Conservation (phyloP, 257 asterid genomes). For the Solanum appendiculatum region DNA sequence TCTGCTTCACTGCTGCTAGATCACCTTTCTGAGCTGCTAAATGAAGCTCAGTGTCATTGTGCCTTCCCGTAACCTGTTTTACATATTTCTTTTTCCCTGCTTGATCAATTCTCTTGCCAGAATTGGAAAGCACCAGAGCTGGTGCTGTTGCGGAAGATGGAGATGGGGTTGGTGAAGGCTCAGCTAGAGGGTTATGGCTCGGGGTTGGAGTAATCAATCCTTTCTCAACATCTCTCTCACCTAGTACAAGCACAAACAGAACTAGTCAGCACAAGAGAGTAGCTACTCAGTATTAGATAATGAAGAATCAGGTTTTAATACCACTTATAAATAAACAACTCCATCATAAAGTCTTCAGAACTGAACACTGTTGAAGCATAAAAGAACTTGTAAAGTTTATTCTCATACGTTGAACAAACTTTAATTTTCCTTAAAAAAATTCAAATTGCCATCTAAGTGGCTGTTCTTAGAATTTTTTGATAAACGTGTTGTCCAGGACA, state of each 20-base stretch:
- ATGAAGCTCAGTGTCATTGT: conserved; percentile 44
- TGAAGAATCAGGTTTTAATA: neutral
- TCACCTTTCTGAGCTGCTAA: conserved; percentile 51
- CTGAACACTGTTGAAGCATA: neutral
- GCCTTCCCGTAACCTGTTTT: conserved; percentile 47
- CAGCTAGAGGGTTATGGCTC: conserved; percentile 20
- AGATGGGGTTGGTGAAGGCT: conserved; percentile 28
- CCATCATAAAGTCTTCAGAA: neutral
- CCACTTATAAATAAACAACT: neutral
- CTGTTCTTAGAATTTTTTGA: neutral
- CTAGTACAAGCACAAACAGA: neutral
- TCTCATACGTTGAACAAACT: neutral
- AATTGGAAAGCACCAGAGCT: conserved; percentile 44
- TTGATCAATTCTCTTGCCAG: conserved; percentile 45
- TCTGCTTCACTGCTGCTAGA: conserved; percentile 32
- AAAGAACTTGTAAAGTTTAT: neutral
- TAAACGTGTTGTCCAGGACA: neutral
- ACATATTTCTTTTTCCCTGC: conserved; percentile 49
- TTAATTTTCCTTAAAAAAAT: neutral
- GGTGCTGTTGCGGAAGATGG: conserved; percentile 44
- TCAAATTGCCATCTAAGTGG: neutral
- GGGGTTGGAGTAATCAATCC: conserved; percentile 13
- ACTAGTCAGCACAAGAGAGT: neutral
- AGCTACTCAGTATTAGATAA: neutral
- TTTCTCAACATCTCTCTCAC: conserved; percentile 25